Percentiles rank a stretch among this genome's conserved stretches.
Evolutionary conservation across 2,329 filamentous ascomycete genomes (phyloP).

Genomic region (Xylariaceae sp.): DNA sequence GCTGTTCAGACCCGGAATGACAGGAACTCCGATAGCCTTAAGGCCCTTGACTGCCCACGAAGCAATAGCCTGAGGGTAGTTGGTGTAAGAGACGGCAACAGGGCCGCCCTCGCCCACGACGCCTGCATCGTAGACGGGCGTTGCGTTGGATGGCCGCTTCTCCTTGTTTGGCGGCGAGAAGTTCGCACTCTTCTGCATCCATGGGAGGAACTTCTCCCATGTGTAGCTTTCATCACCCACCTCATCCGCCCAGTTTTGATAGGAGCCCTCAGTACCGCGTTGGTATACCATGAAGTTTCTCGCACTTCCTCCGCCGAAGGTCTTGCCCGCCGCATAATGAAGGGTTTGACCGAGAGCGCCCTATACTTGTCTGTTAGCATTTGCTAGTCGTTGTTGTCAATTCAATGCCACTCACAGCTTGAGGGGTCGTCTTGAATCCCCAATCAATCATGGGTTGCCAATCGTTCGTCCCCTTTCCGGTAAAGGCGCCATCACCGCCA

Average conservation of each 20-base stretch:
- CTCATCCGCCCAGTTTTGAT: conserved; percentile 24
- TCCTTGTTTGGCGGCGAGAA: conserved; percentile 23
- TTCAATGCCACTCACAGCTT: conserved; percentile 15
- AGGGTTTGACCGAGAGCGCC: conserved; percentile 16
- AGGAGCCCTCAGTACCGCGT: conserved; percentile 22
- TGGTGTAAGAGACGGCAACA: conserved; percentile 39
- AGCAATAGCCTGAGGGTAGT: conserved; percentile 37
- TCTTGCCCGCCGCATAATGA: conserved; percentile 30
- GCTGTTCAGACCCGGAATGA: conserved; percentile 35
- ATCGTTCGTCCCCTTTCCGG: conserved; percentile 15
- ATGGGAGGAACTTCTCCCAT: conserved; percentile 24
- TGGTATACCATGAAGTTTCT: conserved; percentile 32
- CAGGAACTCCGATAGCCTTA: conserved; percentile 37
- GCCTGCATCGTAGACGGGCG: conserved; percentile 24
- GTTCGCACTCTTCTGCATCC: conserved; percentile 24
- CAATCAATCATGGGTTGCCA: conserved; percentile 25
- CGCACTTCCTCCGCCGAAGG: conserved; percentile 28
- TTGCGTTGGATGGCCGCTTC: conserved; percentile 26
- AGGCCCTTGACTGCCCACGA: conserved; percentile 38
- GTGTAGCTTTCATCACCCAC: conserved; percentile 24
- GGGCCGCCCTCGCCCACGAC: conserved; percentile 34
- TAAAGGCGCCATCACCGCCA: conserved; percentile 22
- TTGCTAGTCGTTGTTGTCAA: background rate
- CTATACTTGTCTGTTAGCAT: conserved; percentile 3
- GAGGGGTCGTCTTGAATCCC: conserved; percentile 28